Evolutionary conservation across 78 protist genomes (phyloP).

Genomic region (Dictyostelium citrinum): DNA sequence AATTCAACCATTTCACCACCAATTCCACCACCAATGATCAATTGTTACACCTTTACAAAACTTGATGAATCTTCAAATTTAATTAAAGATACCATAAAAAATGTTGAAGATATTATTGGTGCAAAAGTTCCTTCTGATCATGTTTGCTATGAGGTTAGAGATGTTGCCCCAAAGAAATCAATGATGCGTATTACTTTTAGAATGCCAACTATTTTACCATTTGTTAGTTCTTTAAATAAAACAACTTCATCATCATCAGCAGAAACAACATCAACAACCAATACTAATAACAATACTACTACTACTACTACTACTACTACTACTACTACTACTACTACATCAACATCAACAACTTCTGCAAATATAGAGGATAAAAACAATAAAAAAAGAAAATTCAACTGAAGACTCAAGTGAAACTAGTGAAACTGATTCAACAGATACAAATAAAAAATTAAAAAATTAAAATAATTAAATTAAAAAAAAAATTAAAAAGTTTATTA

Average conservation of each 20-base stretch:
- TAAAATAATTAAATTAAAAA: neutral
- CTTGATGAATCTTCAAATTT: neutral
- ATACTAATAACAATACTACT: neutral
- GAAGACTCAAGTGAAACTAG: neutral
- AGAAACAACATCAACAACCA: neutral
- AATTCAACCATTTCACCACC: slow-evolving; percentile 14
- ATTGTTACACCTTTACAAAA: slow-evolving; percentile 28
- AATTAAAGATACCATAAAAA: neutral
- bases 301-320: neutral
- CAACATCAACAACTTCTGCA: neutral
- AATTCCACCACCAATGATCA: slow-evolving; percentile 45
- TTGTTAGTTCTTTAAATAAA: no score
- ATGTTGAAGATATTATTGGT: slow-evolving; percentile 23
- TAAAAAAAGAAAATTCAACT: neutral
- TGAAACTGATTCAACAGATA: neutral
- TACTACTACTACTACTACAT: neutral
- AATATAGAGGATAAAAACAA: neutral
- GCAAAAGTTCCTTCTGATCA: neutral
- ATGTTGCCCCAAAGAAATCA: slow-evolving; percentile 91
- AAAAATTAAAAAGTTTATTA: neutral
- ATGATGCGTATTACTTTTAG: slow-evolving; percentile 91
- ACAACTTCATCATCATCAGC: neutral
- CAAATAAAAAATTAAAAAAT: neutral
- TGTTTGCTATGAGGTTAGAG: slow-evolving; percentile 83
- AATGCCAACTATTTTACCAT: slow-evolving; percentile 62